Base-by-base conservation (phyloP, 176 grass and related monocot genomes). In the Aegilops umbellulata region DNA sequence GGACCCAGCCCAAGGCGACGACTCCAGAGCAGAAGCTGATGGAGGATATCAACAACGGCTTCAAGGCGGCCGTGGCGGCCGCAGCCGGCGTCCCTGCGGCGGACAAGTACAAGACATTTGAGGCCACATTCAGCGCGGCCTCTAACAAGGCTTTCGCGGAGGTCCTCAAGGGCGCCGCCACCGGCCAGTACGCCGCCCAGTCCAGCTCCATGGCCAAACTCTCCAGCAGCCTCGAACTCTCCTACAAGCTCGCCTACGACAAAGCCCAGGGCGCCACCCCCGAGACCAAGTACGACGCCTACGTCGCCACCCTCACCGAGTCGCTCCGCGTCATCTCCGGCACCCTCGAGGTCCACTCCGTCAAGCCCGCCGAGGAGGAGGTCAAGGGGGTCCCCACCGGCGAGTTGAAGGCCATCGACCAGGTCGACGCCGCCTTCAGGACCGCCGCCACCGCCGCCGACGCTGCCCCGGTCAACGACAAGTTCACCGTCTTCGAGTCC, bases 271-370 rank as follows among this genome's bases (percentile, higher is more conserved):
- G 72, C 15, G 15, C 24, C 72, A 75, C 42, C 72, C 72, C 72
- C 24, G 72, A 75, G 72, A 24, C 24, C 72, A 75, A 75, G 72
- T 75, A 29, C 72, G 42, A 75, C 42, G 25, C 24, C 72, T 75
- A 29, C 42, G 72, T 75, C 24, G n/a, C 24, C 25, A 2, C 24
- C 72, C 24, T 75, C 42, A 74, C 7, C 42, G 72, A 75, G 42
- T 44, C 72, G 42, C 72, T 75, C 72, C 72, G 72, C 72, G 42
- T 75, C 25, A 51, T 75, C 42, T 42, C 72, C 24, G 72, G 72
- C 42, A 25, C 39, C 72, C 72, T 75, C 24, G 15, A 75, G 42
- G 72, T 51, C 25, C 72, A 75, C 72, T 42, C 72, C 72, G 72
- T 75, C 42, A 75, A 75, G 72, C 72, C 72, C 42, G 42, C 24